phyloP scores from a whole-genome alignment of 176 grass and related monocot genomes.

The Poa pratensis region DNA sequence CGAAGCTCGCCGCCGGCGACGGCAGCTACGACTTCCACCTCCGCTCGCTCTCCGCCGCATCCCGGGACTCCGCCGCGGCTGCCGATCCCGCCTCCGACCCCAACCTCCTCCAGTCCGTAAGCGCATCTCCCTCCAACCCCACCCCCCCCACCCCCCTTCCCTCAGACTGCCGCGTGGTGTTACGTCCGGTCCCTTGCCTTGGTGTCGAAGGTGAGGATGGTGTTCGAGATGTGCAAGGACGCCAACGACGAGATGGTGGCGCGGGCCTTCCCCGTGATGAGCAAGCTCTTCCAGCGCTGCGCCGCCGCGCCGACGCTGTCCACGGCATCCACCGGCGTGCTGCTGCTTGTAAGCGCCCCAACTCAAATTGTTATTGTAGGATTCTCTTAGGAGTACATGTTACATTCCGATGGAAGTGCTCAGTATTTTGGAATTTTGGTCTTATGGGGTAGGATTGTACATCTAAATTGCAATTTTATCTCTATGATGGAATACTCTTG shows the following conservation, averaged over 20 bases:
- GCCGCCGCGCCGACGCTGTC: conserved; percentile 67
- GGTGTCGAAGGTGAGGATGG: conserved; percentile 64
- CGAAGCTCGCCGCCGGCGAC: conserved; percentile 45
- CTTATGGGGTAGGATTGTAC: not conserved
- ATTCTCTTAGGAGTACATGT: not conserved
- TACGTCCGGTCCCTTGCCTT: not conserved
- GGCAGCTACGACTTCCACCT: conserved; percentile 92
- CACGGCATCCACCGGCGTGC: conserved; percentile 70
- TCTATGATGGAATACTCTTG: not conserved
- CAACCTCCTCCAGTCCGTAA: conserved; percentile 88
- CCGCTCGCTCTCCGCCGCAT: conserved; percentile 78
- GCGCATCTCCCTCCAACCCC: not conserved
- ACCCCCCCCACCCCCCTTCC: not conserved
- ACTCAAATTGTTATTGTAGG: too few relatives aligned
- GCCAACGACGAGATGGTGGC: conserved; percentile 82
- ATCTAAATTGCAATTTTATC: not conserved
- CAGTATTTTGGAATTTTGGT: not conserved
- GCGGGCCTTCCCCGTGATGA: conserved; percentile 79
- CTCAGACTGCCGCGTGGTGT: not conserved
- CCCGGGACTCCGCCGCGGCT: conserved; percentile 75
- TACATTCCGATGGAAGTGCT: not conserved
- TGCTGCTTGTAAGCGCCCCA: conserved; percentile 59
- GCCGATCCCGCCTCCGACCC: conserved; percentile 70
- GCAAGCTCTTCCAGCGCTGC: conserved; percentile 93
- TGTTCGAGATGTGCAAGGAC: conserved; percentile 72